phyloP scores from a whole-genome alignment of 345 rosid genomes.

The Dipteronia dyeriana region DNA sequence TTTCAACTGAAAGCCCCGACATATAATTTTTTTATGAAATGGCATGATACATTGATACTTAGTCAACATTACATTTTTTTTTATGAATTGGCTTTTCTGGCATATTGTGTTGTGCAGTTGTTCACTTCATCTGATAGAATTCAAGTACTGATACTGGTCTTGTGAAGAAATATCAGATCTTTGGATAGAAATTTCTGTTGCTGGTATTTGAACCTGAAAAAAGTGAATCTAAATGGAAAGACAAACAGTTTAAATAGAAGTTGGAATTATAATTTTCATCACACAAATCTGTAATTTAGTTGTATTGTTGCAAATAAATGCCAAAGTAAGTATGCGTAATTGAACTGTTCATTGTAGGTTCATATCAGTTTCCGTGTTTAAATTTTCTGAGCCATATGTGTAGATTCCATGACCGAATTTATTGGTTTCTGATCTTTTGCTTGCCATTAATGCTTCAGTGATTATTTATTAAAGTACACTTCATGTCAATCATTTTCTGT shows the following conservation, averaged over 20 bases:
- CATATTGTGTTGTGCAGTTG: background rate
- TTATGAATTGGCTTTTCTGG: background rate
- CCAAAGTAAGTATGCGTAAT: background rate
- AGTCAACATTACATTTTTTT: too few species aligned
- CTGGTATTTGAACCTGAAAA: background rate
- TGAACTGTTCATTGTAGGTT: background rate
- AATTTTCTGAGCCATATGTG: background rate
- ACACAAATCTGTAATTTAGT: background rate
- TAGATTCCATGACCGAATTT: conserved; percentile 1
- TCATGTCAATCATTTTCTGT: background rate
- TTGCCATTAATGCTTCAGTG: background rate
- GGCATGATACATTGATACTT: too few species aligned
- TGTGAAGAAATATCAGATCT: background rate
- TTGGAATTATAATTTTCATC: background rate
- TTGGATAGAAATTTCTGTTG: background rate
- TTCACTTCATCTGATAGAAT: background rate
- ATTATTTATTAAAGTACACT: conserved; percentile 7
- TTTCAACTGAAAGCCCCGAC: too few species aligned
- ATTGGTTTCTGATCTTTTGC: background rate
- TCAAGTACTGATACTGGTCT: background rate
- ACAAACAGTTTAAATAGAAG: background rate
- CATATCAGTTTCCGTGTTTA: background rate
- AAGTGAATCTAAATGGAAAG: background rate
- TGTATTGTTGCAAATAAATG: background rate
- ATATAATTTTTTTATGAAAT: too few species aligned